phyloP scores from a whole-genome alignment of 257 asterid genomes.

The Solanum bukasovii region DNA sequence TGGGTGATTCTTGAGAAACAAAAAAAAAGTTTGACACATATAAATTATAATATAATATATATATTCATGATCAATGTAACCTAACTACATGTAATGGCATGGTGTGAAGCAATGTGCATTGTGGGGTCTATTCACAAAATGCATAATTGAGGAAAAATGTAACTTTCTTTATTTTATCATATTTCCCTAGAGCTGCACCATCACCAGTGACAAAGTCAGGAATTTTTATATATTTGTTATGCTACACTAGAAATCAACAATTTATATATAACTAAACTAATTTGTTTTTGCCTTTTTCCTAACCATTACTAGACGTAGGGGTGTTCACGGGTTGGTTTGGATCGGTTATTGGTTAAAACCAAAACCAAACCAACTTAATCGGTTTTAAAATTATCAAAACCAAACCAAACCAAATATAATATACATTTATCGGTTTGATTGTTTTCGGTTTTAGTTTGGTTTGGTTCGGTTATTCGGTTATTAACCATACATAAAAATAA shows the following conservation, averaged over 20 bases:
- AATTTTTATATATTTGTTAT: background rate
- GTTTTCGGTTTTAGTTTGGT: no score
- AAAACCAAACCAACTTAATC: no score
- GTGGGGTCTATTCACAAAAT: background rate
- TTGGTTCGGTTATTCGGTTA: no score
- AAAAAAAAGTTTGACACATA: background rate
- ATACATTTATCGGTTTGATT: no score
- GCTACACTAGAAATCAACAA: background rate
- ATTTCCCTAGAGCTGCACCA: no score
- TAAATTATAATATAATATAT: background rate
- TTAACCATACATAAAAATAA: no score
- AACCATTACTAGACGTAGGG: background rate
- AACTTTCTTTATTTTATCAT: no score
- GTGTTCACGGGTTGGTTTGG: no score
- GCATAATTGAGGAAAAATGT: background rate
- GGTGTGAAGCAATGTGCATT: background rate
- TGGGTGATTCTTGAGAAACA: background rate
- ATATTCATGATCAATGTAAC: background rate
- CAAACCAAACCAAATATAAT: no score
- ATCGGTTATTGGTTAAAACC: no score
- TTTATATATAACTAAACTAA: background rate
- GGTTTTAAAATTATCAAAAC: no score
- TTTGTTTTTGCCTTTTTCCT: background rate
- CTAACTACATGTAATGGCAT: background rate
- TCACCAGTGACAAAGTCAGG: rapidly evolving